phyloP scores from a whole-genome alignment of 345 rosid species.

The Eucalyptus cladocalyx region DNA sequence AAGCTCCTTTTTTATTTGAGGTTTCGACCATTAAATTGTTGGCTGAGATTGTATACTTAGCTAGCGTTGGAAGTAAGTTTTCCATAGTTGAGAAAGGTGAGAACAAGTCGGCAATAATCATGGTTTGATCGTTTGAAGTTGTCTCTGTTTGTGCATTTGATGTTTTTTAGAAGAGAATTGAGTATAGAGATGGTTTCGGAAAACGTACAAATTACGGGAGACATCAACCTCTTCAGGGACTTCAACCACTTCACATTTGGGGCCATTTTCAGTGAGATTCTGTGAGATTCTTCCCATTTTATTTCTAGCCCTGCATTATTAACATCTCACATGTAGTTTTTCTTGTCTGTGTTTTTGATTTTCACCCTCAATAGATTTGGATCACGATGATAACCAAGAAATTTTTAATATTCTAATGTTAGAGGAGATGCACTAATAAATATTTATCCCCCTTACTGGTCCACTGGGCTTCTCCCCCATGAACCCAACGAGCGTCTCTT shows the following conservation, averaged over 20 bases:
- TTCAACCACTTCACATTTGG: neutral
- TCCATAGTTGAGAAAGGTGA: neutral
- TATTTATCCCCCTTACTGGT: neutral
- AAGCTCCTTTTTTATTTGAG: neutral
- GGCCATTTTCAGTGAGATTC: neutral
- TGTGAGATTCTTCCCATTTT: neutral
- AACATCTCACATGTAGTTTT: neutral
- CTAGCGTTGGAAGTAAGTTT: neutral
- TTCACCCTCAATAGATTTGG: neutral
- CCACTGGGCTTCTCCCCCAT: neutral
- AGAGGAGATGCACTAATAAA: neutral
- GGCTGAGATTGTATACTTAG: neutral
- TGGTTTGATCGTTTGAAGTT: neutral
- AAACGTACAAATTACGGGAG: neutral
- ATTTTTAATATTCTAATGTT: neutral
- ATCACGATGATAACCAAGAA: neutral
- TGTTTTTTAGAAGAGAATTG: neutral
- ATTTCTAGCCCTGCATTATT: neutral
- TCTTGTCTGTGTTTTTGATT: neutral
- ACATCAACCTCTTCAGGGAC: neutral
- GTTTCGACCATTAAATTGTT: neutral
- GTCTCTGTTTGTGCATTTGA: neutral
- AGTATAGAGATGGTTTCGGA: neutral
- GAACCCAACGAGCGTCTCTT: neutral
- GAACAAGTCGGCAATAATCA: neutral